A percentile compares a stretch with the other conserved stretches of the same genome.
Conservation (phyloP, 768 basidiomycete species). For the Naematelia encephala region DNA sequence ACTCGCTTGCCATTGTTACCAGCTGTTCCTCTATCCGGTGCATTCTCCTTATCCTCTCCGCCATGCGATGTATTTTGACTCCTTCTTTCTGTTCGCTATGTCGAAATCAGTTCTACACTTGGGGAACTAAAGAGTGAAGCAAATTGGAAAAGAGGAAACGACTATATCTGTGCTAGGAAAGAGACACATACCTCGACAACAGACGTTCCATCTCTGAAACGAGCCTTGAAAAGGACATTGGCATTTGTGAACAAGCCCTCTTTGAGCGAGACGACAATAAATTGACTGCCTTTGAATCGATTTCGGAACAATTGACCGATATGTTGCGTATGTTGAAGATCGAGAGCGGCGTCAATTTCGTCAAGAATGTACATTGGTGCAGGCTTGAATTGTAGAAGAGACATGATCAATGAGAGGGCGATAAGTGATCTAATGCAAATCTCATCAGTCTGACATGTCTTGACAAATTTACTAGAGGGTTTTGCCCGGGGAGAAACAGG, state of each 20-base stretch:
- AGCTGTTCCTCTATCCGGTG: constrained; percentile 3
- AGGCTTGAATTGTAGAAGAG: constrained; percentile 97
- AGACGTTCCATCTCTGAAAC: constrained; percentile 90
- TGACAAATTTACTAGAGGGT: background rate
- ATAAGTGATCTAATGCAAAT: constrained; percentile 74
- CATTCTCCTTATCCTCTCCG: constrained; percentile 35
- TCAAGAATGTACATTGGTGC: constrained; percentile 99
- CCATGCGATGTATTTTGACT: constrained; percentile 12
- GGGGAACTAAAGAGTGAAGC: background rate
- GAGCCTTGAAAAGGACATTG: constrained; percentile 87
- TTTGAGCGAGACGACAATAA: constrained; percentile 95
- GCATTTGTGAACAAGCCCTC: constrained; percentile 97
- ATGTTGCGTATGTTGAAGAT: constrained; percentile 77
- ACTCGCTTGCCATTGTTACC: constrained; percentile 20
- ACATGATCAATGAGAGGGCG: constrained; percentile 96
- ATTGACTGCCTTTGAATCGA: constrained; percentile 95
- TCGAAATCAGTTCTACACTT: constrained; percentile 2
- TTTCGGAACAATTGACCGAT: constrained; percentile 97
- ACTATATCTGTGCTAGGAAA: background rate
- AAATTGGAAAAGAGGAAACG: background rate
- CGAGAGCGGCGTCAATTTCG: constrained; percentile 96
- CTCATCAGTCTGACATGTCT: background rate
- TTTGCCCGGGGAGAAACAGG: constrained; percentile 2
- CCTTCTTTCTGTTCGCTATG: constrained; percentile 31
- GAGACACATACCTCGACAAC: constrained; percentile 63